Evolutionary conservation across 1,284 basidiomycete genomes (phyloP), one percentile per base, ranked within the genome.

Genomic region (Cystobasidium pallidum): DNA sequence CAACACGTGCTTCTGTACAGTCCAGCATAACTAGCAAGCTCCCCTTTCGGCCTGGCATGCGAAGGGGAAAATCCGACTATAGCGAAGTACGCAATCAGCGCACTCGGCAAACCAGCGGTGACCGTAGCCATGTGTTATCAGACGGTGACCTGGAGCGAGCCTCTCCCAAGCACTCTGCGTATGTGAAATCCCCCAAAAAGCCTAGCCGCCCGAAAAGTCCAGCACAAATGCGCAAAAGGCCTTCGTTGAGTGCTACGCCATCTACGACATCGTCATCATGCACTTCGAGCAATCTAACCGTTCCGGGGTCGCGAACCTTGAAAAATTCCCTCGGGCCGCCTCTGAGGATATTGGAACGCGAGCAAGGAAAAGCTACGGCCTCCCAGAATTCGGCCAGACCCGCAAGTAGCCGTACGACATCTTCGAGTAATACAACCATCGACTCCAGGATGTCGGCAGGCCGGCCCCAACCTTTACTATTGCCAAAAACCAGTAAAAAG

Each of bases 21-120:
- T 7, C 74, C 77, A 39, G 66, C 81, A 11, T 75, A 78, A 6
- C 77, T 80, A n/a, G 78, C 78, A 8, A 77, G 78, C 57, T 80
- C 79, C 17, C 43, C 13, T 34, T 47, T 80, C 81, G 45, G 79
- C 80, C 47, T 39, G 70, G 43, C 13, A 57, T 34, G 70, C 74
- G 24, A 73, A 76, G 32, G 66, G 79, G 41, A 72, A 79, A 47
- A 77, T 79, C 21, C 24, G 59, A 68, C 54, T 68, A 70, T 30
- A 58, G 66, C 32, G 68, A 71, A 52, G 55, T 71, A 15, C 45
- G 52, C 19, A 43, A 49, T 21, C 47, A 57, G 26, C 30, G 51
- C 11, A 26, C 59, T 2, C 59, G 55, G 11, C 68, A 71, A 59
- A 34, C 59, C 32, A 57, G 32, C 13, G 67, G 11, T 32, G 68